Conservation (phyloP, 352 stramenopile species). For the Phytopythium chamaehyphon region DNA sequence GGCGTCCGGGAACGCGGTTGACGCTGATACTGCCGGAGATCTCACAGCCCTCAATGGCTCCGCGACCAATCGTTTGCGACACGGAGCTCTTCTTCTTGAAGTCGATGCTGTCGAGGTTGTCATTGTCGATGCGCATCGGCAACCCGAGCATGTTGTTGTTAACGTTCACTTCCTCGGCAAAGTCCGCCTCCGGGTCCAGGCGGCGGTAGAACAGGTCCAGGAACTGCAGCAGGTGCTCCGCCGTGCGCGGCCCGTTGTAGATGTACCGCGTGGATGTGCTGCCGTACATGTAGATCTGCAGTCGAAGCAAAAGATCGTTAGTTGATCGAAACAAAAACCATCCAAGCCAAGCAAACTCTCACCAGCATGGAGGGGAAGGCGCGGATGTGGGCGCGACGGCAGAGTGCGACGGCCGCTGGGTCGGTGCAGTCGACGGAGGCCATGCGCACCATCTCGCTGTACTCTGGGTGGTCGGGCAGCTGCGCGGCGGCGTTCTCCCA, state of each 20-base stretch:
- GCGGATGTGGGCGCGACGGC: slow-evolving; percentile 63
- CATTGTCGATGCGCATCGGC: slow-evolving; percentile 49
- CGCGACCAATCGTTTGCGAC: slow-evolving; percentile 17
- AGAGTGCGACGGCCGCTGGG: slow-evolving; percentile 53
- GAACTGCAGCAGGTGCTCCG: slow-evolving; percentile 73
- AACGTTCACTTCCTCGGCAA: slow-evolving; percentile 72
- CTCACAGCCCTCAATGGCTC: slow-evolving; percentile 65
- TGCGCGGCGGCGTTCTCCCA: slow-evolving; percentile 74
- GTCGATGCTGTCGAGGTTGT: slow-evolving; percentile 45
- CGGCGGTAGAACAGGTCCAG: slow-evolving; percentile 82
- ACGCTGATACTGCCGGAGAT: slow-evolving; percentile 77
- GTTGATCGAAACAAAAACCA: neutral
- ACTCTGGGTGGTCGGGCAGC: slow-evolving; percentile 71
- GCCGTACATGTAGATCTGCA: slow-evolving; percentile 82
- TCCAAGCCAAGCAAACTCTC: slow-evolving; percentile 1
- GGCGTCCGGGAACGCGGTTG: slow-evolving; percentile 65
- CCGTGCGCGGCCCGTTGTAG: slow-evolving; percentile 75
- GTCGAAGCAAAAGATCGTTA: no score
- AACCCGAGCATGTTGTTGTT: slow-evolving; percentile 42
- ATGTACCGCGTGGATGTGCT: slow-evolving; percentile 74
- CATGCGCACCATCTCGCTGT: slow-evolving; percentile 74
- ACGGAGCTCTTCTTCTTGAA: slow-evolving; percentile 44
- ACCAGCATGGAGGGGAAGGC: slow-evolving; percentile 82
- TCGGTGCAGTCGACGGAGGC: slow-evolving; percentile 80
- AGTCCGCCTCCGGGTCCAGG: slow-evolving; percentile 72